These are phyloP conservation scores for Isatis lusitanica DNA, from an alignment of 441 rosid genomes.

Conservation along the genomic window DNA sequence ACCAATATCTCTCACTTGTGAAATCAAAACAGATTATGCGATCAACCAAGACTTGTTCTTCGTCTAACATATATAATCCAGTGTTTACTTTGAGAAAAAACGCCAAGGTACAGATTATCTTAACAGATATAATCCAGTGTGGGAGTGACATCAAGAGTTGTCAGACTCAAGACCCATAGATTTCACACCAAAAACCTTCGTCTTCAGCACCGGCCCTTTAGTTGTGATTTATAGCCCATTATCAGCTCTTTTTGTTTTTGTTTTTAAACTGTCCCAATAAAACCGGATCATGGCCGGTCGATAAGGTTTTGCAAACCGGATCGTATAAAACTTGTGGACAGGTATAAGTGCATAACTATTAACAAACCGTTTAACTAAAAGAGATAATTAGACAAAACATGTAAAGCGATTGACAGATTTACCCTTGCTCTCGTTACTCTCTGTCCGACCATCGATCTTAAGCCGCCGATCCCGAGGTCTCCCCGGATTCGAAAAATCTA, in stretches of 20 bases:
- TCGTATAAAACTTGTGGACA: neutral
- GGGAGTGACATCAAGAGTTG: too few species aligned
- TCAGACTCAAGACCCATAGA: too few species aligned
- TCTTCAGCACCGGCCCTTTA: neutral
- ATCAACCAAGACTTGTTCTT: too few species aligned
- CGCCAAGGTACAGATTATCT: too few species aligned
- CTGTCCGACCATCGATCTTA: constrained; percentile 23
- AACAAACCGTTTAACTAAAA: neutral
- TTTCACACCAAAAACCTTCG: too few species aligned
- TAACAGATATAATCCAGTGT: too few species aligned
- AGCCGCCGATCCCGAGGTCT: neutral
- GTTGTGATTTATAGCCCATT: neutral
- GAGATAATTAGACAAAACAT: neutral
- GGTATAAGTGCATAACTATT: too few species aligned
- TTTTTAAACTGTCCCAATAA: neutral
- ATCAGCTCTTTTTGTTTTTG: neutral
- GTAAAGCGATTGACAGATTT: neutral
- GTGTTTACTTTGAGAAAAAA: too few species aligned
- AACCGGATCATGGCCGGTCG: neutral
- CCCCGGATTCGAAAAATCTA: neutral
- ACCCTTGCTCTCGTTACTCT: neutral
- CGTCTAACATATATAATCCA: too few species aligned
- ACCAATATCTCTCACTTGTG: too few species aligned
- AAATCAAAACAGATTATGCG: too few species aligned
- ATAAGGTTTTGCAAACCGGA: neutral